Percentiles rank a stretch among this genome's conserved stretches.
phyloP scores from a whole-genome alignment of 2,329 filamentous ascomycete species.

The Curvularia sp. region DNA sequence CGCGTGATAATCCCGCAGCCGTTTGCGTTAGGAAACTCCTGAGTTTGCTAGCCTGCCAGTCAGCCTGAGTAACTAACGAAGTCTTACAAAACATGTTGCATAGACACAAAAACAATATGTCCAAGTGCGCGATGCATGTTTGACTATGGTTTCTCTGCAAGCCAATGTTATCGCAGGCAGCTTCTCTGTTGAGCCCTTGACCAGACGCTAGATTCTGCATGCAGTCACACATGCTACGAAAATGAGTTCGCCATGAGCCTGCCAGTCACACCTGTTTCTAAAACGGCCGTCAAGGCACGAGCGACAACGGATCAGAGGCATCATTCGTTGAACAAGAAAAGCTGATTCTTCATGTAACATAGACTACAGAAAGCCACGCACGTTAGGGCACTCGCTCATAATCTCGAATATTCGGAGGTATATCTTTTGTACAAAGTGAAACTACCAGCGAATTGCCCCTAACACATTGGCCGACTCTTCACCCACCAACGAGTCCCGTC shows the following conservation, averaged over 20 bases:
- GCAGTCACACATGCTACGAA: background rate
- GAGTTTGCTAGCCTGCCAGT: too few relatives aligned
- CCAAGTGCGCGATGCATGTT: too few relatives aligned
- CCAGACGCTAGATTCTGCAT: too few relatives aligned
- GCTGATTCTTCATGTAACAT: slow-evolving; percentile 49
- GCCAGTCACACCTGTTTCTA: background rate
- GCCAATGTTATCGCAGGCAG: too few relatives aligned
- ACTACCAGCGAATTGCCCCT: slow-evolving; percentile 42
- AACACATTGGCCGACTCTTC: slow-evolving; percentile 46
- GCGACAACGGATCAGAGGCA: background rate
- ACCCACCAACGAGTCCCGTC: slow-evolving; percentile 39
- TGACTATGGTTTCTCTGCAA: too few relatives aligned
- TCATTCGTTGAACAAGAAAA: slow-evolving; percentile 33
- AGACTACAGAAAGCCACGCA: slow-evolving; percentile 50
- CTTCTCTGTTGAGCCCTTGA: too few relatives aligned
- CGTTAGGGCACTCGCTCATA: slow-evolving; percentile 44
- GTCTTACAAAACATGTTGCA: too few relatives aligned
- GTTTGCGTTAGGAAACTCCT: too few relatives aligned
- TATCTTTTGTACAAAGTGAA: slow-evolving; percentile 50
- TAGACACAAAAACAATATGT: too few relatives aligned
- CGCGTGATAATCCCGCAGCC: too few relatives aligned
- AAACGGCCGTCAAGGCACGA: background rate
- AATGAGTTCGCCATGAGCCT: background rate
- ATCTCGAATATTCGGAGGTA: slow-evolving; percentile 43
- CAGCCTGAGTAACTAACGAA: too few relatives aligned